Evolutionary conservation across 2,329 filamentous ascomycete species (phyloP), one percentile per base, ranked within the genome.

Genomic region (Exophiala aquamarina): DNA sequence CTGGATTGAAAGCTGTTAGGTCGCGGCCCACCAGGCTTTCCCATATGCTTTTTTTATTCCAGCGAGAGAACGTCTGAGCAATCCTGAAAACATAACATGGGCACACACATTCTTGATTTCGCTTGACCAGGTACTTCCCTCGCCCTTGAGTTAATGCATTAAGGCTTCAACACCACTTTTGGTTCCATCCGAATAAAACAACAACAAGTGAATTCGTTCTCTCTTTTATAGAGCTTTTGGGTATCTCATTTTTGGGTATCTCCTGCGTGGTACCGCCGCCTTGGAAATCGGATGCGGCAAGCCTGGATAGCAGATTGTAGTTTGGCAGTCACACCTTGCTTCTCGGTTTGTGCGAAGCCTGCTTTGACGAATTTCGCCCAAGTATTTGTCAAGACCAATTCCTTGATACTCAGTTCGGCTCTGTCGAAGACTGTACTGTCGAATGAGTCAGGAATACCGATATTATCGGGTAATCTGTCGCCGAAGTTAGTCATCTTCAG

Each of bases 331-430:
- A 52, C 44, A 17, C 42, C 26, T 15, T 29, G 32, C 20, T 54
- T 50, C 21, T 41, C 41, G 15, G 52, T 47, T 18, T 55, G 48
- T 15, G 55, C 55, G 45, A 50, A 59, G n/a, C 59, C 59, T 2
- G 52, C 55, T 21, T 56, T 59, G 31, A 68, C 60, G 41, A 68
- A 70, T 54, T 69, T 69, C 23, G 66, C 76, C 83, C 83, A 86
- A 0, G 83, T 86, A 59, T 86, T 86, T 11, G 81, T 84, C 49
- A 85, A 67, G 2, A 86, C 82, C 4, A 86, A 71, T 49, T 85
- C 82, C 63, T 83, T 84, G 66, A 86, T 78, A 56, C 74, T 76
- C n/a, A 66, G 64, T 59, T 82, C 74, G 0, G 81, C 79, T 3
- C 67, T 70, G 56, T 84, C 80, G 57, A 86, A 86, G 2, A 85